These are phyloP conservation scores for Arabidopsis hybrid DNA, from an alignment of 441 rosid species.

Conservation along the genomic window DNA sequence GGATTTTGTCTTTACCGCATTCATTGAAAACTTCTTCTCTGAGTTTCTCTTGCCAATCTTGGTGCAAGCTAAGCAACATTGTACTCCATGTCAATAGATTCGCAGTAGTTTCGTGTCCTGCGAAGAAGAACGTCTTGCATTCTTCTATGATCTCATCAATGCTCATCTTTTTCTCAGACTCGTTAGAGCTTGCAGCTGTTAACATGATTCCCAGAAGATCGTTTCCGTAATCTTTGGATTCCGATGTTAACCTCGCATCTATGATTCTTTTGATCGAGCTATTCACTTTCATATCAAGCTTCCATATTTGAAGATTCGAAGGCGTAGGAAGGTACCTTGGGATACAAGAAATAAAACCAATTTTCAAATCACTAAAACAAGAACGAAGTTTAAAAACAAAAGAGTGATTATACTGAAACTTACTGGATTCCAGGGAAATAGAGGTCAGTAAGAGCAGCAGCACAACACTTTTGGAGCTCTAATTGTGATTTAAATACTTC, in stretches of 20 bases:
- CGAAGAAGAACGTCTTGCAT: slow-evolving; percentile 66
- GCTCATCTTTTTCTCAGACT: slow-evolving; percentile 40
- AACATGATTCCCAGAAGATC: slow-evolving; percentile 64
- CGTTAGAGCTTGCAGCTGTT: slow-evolving; percentile 35
- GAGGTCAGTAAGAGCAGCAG: slow-evolving; percentile 18
- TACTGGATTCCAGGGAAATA: slow-evolving; percentile 64
- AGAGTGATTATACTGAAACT: neutral
- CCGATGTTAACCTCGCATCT: slow-evolving; percentile 41
- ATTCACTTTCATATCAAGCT: slow-evolving; percentile 52
- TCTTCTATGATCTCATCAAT: slow-evolving; percentile 65
- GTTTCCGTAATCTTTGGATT: slow-evolving; percentile 45
- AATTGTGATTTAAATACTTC: slow-evolving; percentile 36
- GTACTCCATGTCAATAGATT: slow-evolving; percentile 60
- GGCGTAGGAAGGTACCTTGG: slow-evolving; percentile 59
- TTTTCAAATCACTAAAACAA: neutral
- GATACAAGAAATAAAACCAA: slow-evolving; percentile 8
- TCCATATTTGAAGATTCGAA: slow-evolving; percentile 55
- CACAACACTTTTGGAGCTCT: slow-evolving; percentile 34
- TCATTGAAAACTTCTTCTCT: slow-evolving; percentile 55
- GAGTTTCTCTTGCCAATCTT: slow-evolving; percentile 63
- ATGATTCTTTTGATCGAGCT: slow-evolving; percentile 43
- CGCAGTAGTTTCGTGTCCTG: slow-evolving; percentile 64
- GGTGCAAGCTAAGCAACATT: slow-evolving; percentile 58
- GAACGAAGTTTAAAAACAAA: neutral
- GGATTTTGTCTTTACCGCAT: slow-evolving; percentile 47